A percentile compares a stretch with the other conserved stretches of the same genome.
Conservation (phyloP, 306 rosid genomes). For the Ormosia emarginata region DNA sequence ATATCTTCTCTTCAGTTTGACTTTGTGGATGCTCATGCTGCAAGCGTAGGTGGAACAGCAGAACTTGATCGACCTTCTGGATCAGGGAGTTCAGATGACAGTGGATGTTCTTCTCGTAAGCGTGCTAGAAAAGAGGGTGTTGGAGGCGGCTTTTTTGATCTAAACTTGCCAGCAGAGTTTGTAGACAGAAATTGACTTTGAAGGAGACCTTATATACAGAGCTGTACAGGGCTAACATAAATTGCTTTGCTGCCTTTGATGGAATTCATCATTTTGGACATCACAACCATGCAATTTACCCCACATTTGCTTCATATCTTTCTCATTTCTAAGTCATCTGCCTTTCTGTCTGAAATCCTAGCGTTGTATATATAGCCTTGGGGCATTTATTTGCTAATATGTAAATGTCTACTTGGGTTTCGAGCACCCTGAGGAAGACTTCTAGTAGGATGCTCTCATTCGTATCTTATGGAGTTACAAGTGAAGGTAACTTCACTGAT, state of each 20-base stretch:
- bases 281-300: constrained; percentile 18
- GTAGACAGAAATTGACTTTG: constrained; percentile 72
- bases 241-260: constrained; percentile 41
- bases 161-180: constrained; percentile 89
- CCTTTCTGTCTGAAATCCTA: constrained; percentile 21
- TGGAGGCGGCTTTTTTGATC: constrained; percentile 74
- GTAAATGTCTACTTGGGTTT: constrained; percentile 39
- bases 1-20: constrained; percentile 38
- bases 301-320: constrained; percentile 12
- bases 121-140: constrained; percentile 70
- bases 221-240: constrained; percentile 71
- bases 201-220: constrained; percentile 40
- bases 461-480: constrained; percentile 30
- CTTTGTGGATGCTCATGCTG: constrained; percentile 39
- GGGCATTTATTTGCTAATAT: constrained; percentile 42
- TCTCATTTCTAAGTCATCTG: constrained; percentile 8
- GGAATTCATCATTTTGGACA: constrained; percentile 37
- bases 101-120: constrained; percentile 59
- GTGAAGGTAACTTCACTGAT: constrained; percentile 26
- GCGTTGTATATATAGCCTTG: constrained; percentile 48
- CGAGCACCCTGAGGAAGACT: constrained; percentile 23
- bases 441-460: constrained; percentile 37
- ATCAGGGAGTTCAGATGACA: constrained; percentile 71
- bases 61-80: constrained; percentile 63
- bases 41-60: constrained; percentile 59